phyloP scores from a whole-genome alignment of 345 rosid genomes.

The Eucalyptus brandiana region DNA sequence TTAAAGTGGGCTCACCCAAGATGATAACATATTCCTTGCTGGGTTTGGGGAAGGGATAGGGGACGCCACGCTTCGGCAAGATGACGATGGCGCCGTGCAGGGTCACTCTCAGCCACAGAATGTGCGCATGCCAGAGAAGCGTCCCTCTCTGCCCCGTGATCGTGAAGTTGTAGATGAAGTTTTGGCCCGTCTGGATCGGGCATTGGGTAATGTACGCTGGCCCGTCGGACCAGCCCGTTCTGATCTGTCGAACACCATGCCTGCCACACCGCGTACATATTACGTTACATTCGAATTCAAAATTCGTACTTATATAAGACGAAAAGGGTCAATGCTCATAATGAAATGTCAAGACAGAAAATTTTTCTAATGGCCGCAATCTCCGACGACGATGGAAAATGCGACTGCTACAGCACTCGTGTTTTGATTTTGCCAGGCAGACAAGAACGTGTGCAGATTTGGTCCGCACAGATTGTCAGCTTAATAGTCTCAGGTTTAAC shows the following conservation, averaged over 20 bases:
- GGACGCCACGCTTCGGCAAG: conserved; percentile 52
- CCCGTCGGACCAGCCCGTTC: conserved; percentile 87
- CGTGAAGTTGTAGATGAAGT: conserved; percentile 39
- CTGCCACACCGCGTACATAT: not conserved
- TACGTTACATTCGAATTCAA: not conserved
- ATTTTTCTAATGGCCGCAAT: not conserved
- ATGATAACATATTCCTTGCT: conserved; percentile 36
- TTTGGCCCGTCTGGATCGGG: conserved; percentile 56
- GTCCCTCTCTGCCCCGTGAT: conserved; percentile 66
- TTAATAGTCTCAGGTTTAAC: not conserved
- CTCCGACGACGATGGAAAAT: not conserved
- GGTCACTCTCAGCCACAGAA: conserved; percentile 56
- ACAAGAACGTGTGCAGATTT: not conserved
- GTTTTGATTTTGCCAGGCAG: not conserved
- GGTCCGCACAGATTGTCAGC: not conserved
- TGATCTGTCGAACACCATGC: conserved; percentile 68
- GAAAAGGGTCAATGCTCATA: not conserved
- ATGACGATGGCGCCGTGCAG: conserved; percentile 60
- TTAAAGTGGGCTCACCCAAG: conserved; percentile 15
- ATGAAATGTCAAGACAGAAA: not conserved
- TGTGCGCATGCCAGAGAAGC: conserved; percentile 69
- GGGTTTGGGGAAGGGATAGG: conserved; percentile 57
- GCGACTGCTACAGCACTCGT: not conserved
- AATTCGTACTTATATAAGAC: not conserved
- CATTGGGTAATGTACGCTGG: conserved; percentile 79